Evolutionary conservation across 371 early-diverging fungal genomes (phyloP), one percentile per base, ranked within the genome.

Genomic region (Actinomortierella wolfii): DNA sequence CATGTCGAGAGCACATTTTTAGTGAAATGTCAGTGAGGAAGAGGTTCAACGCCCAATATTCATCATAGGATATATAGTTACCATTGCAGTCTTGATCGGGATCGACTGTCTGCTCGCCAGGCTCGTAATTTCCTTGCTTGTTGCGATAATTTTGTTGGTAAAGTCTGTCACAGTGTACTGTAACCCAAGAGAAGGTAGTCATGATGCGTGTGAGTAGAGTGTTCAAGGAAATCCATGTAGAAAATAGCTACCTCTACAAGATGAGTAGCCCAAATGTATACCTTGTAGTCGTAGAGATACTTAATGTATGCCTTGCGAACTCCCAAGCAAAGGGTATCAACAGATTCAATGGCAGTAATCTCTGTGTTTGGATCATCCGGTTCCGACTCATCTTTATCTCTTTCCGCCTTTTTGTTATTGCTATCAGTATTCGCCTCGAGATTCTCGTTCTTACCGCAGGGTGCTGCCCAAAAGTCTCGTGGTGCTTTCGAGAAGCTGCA

Each of bases 111-210:
- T 67, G 14, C 63, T 67, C 0, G 74, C 74, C 3, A 73, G 9
- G 6, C 57, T 63, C 24, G 74, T 73, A 18, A 73, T 67, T 17
- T 73, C 67, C 25, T 73, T 73, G 51, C 66, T 66, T 8, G 74
- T 63, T 15, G 67, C 59, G 24, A 66, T 73, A 13, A 73, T 15
- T 6, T 56, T 62, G 41, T 67, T 66, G 9, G 66, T 59, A 50
- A 66, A 73, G 25, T 73, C 67, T 24, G 43, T 56, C 17, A 73
- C 67, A 15, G 62, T 51, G 20, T 57, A 50, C 60, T 63, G 53
- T 47, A 2, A 5, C 40, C 21, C 25, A 24, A 50, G 15, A 26
- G 26, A 26, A 28, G 9, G 20, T 21, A 50, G 51, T 8, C 25
- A 50, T 6, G 11, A 11, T 34, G 34, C 11, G 34, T 34, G 34